Percentiles rank a stretch among this genome's conserved stretches.
phyloP scores from a whole-genome alignment of 2,329 filamentous ascomycete species.

The Fusarium nurragi region DNA sequence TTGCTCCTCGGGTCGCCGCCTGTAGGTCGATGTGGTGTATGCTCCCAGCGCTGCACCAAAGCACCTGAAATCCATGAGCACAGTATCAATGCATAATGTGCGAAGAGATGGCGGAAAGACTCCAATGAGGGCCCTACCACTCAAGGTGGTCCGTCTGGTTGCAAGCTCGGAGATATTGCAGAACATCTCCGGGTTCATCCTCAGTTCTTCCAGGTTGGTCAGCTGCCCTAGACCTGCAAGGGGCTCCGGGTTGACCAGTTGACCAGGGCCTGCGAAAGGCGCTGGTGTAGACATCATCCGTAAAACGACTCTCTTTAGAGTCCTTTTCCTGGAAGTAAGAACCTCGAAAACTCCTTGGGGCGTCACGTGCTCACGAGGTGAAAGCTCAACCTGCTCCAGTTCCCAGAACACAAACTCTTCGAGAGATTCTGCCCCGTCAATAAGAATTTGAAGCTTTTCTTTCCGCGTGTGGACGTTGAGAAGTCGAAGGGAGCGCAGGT shows the following conservation, averaged over 20 bases:
- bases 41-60: background rate
- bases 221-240: background rate
- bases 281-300: background rate
- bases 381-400: background rate
- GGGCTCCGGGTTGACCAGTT: background rate
- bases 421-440: background rate
- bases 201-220: background rate
- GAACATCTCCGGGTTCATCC: background rate
- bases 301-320: background rate
- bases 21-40: slow-evolving; percentile 9
- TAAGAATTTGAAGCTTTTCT: background rate
- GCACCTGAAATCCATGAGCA: background rate
- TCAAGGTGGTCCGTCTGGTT: background rate
- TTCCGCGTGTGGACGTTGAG: background rate
- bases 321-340: background rate
- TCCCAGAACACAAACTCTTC: slow-evolving; percentile 9
- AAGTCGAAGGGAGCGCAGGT: slow-evolving; percentile 2
- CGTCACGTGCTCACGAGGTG: background rate
- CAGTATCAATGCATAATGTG: background rate
- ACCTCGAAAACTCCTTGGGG: background rate
- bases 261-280: background rate
- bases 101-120: background rate
- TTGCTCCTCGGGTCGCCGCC: background rate
- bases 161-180: background rate
- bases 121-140: background rate